Base-by-base conservation (phyloP, 495 filamentous ascomycete species). In the Opeltia flavorubescens region DNA sequence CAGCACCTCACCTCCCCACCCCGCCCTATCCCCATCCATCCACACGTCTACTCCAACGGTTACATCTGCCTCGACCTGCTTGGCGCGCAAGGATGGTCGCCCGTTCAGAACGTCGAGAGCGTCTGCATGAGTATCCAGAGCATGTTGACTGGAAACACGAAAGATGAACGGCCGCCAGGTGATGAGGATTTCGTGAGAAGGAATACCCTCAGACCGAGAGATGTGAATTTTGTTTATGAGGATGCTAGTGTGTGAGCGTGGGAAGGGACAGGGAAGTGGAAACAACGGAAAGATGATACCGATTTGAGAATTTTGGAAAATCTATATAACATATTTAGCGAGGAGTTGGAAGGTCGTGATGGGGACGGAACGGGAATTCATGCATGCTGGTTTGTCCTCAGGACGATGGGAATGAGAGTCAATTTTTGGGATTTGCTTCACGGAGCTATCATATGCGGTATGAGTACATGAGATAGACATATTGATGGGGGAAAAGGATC, bases 111-210 rank as follows among this genome's bases (percentile, higher is more conserved):
- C 25, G 91, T 95, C 11, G 89, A 98, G 69, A 93, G 84, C 55
- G 78, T 98, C 36, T 94, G 87, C 70, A 91, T 98, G 78, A 94
- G 87, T 61, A 77, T 98, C 38, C 91, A 98, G 66, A 94, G 86
- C 65, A 98, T 98, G 91, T 62, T 98, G 56, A 95, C 91, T 0
- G 83, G 88, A 5, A 98, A 98, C 60, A 82, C 72, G 20, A 91
- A 85, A 64, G 83, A 91, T 52, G 89, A 87, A 60, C 71, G 87
- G 13, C 88, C 88, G 5, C 80, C 81, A 0, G 88, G 87, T 8
- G 84, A 95, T 62, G 80, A 80, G 50, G 80, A 89, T 4, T 95
- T 95, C 57, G 85, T 94, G 13, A 71, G 76, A 33, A 72, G 72
- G 40, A 94, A 95, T 56, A 75, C 76, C 18, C 71, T 77, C 43